phyloP scores from a whole-genome alignment of 257 asterid genomes.

The Perilla frutescens region DNA sequence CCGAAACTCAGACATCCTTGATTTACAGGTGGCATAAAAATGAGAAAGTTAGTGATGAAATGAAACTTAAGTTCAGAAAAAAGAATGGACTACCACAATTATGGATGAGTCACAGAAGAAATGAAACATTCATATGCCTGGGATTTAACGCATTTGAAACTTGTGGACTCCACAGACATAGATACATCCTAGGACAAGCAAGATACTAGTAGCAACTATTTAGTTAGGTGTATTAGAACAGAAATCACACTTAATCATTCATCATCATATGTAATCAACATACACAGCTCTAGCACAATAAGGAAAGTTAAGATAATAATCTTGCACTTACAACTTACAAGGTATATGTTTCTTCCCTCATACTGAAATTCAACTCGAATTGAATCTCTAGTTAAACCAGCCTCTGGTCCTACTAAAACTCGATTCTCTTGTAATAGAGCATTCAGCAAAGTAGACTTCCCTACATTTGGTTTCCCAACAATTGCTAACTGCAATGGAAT shows the following conservation, averaged over 20 bases:
- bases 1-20: background rate
- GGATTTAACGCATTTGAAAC: background rate
- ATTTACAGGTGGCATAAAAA: constrained; percentile 16
- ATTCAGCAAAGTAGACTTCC: constrained; percentile 94
- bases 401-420: constrained; percentile 97
- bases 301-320: constrained; percentile 11
- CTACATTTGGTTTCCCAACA: constrained; percentile 97
- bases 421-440: constrained; percentile 92
- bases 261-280: constrained; percentile 13
- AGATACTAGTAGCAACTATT: background rate
- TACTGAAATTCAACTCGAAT: constrained; percentile 82
- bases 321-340: constrained; percentile 63
- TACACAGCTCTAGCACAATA: constrained; percentile 27
- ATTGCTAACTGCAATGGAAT: constrained; percentile 94
- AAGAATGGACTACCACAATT: background rate
- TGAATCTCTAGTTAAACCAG: constrained; percentile 98
- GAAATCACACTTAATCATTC: background rate
- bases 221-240: constrained; percentile 19
- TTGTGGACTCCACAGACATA: constrained; percentile 4
- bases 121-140: constrained; percentile 7
- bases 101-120: background rate
- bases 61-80: background rate
- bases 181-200: constrained; percentile 18
- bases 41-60: constrained; percentile 9
- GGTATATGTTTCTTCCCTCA: constrained; percentile 80